A percentile compares a stretch with the other conserved stretches of the same genome.
Conservation (phyloP, 345 rosid genomes). For the Excoecaria cochinchinensis region DNA sequence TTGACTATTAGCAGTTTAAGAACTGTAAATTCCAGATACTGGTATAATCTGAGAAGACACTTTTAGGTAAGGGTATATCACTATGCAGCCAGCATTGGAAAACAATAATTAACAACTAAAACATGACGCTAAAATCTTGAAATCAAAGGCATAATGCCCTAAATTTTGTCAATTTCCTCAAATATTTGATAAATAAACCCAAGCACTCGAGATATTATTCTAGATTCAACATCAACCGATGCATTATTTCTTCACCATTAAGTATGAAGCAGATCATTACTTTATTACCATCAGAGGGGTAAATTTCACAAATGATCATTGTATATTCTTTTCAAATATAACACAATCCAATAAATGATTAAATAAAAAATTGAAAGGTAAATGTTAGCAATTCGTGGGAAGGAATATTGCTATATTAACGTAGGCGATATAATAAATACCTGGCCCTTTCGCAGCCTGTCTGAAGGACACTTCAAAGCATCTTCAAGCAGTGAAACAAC, state of each 20-base stretch:
- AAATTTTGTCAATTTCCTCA: background rate
- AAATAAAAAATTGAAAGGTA: background rate
- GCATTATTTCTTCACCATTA: background rate
- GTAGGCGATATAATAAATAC: constrained; percentile 37
- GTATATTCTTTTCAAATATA: background rate
- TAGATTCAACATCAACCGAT: background rate
- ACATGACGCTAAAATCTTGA: background rate
- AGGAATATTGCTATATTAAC: constrained; percentile 10
- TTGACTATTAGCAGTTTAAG: background rate
- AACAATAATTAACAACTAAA: background rate
- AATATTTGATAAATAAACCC: background rate
- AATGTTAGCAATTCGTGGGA: background rate
- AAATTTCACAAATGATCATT: background rate
- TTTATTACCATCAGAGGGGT: background rate
- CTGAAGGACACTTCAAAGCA: constrained; percentile 94
- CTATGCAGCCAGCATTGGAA: background rate
- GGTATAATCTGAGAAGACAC: background rate
- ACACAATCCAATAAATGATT: background rate
- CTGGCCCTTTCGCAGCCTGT: constrained; percentile 98
- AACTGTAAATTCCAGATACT: background rate
- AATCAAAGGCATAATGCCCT: background rate
- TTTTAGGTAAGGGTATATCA: background rate
- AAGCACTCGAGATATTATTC: background rate
- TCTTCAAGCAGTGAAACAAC: constrained; percentile 94
- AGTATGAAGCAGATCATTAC: background rate